Base-by-base conservation (phyloP, 768 basidiomycete genomes). In the Gymnopilus junonius region DNA sequence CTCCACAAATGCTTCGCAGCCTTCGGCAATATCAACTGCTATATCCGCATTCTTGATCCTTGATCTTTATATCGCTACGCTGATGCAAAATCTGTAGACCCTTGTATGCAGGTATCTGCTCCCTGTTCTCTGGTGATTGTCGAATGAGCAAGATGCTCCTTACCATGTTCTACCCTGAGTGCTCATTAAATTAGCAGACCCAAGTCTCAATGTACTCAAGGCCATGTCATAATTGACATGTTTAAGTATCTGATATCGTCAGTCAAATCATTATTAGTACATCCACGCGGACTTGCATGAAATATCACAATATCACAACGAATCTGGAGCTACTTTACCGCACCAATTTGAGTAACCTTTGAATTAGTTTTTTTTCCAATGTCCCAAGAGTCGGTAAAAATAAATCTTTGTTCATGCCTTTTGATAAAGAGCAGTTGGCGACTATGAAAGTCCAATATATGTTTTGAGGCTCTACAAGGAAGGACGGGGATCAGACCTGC, bases 11-110 rank as follows among this genome's bases (percentile, higher is more conserved):
- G 3, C 42, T 20, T 4, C 25, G 8, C 23, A 78, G 15, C 76
- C 77, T 1, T 70, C 65, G 7, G 80, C 81, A 20, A 85, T 66
- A 69, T 87, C 86, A 76, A 43, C 77, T 80, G 37, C 76, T 78
- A 2, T 37, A 51, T 0, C 69, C 57, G 72, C 85, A 85, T 4
- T 71, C 71, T 23, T 63, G 63, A 67, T n/a, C n/a, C n/a, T n/a
- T n/a, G n/a, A n/a, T n/a, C 83, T 84, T 83, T 83, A 31, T 3
- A n/a, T 20, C 11, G 58, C 11, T 32, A 14, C 11, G 51, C 17
- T 27, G 45, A 48, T 43, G 8, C 20, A 17, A n/a, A 43, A 7
- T 7, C 42, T 6, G 21, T 43, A n/a, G 12, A 43, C 42, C n/a
- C 21, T 20, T 21, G 20, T 8, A 5, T 21, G 7, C 15, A n/a